Base-by-base conservation (phyloP, 2,329 filamentous ascomycete species). In the Apiospora pterosperma region DNA sequence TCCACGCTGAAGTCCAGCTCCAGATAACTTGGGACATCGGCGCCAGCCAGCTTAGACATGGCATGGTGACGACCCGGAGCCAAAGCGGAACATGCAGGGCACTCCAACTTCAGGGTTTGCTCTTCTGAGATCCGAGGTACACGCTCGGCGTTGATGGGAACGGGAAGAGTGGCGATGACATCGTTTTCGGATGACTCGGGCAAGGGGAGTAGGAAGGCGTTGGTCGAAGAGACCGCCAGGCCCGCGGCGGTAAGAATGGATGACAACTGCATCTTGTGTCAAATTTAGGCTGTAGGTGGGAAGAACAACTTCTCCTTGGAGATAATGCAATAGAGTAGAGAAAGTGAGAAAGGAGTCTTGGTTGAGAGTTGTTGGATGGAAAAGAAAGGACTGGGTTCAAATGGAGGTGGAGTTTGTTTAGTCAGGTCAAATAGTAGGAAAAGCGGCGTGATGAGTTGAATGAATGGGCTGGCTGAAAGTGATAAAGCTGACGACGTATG, bases 1-100 rank as follows among this genome's bases (percentile, higher is more conserved):
- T 85, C 80, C 67, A 90, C 74, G 64, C 74, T 77, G 70, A 91
- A 85, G 69, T 84, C 80, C 42, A 91, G 77, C 68, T 82, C 77
- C 64, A 89, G 76, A 63, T 81, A 78, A 58, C 76, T 81, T 0
- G 82, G 82, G 1, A 76, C 66, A 44, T 72, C 67, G 55, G 69
- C 73, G 6, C 36, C 64, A 58, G 23, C 61, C 28, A 55, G 48
- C 48, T 55, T 55, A 7, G 48, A 55, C n/a, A 38, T 64, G 38
- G 55, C 64, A 60, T 65, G 68, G 66, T 63, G 69, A 65, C 63
- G 66, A 62, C 55, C 58, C 34, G 60, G 28, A 36, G 44, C 36
- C 39, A 42, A 42, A 2, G 41, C 39, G 25, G 60, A 42, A 38
- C 75, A 76, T 31, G 73, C 74, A 5, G 73, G 73, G 55, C 75